A percentile compares a stretch with the other conserved stretches of the same genome.
phyloP scores from a whole-genome alignment of 23 red algal species.

The Agarophyton chilense region DNA sequence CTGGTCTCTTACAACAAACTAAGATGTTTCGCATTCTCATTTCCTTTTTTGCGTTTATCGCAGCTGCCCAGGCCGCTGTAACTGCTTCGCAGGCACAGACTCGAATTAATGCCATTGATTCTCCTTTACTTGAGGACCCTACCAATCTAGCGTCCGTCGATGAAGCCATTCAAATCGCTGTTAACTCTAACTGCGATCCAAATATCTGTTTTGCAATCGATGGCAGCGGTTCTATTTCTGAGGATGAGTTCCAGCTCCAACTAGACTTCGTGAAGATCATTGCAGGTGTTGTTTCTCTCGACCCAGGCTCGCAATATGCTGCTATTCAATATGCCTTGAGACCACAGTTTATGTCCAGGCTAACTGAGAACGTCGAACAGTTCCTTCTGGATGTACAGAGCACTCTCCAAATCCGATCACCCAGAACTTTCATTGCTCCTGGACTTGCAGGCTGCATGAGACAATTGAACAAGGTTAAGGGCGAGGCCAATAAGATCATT shows the following conservation, averaged over 20 bases:
- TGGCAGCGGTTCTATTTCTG: constrained; percentile 30
- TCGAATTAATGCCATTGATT: background rate
- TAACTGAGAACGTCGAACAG: background rate
- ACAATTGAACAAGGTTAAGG: background rate
- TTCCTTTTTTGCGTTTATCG: background rate
- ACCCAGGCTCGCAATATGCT: background rate
- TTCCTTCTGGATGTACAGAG: background rate
- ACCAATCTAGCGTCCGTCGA: background rate
- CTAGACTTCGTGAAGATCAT: constrained; percentile 30
- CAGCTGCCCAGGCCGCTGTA: background rate
- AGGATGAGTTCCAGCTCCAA: constrained; percentile 29
- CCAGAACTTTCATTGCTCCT: constrained; percentile 36
- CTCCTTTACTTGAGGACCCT: background rate
- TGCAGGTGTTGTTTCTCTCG: constrained; percentile 6
- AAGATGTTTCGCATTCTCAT: background rate
- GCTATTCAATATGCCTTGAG: constrained; percentile 29
- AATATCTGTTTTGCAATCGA: constrained; percentile 35
- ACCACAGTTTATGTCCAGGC: background rate
- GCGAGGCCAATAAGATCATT: constrained; percentile 31
- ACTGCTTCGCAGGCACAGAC: background rate
- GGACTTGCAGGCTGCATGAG: constrained; percentile 25
- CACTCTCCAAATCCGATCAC: background rate
- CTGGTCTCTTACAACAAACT: no score
- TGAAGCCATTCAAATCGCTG: background rate
- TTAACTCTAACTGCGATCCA: background rate